Evolutionary conservation across 2,329 filamentous ascomycete genomes (phyloP).

Genomic region (Fusarium abutilonis): DNA sequence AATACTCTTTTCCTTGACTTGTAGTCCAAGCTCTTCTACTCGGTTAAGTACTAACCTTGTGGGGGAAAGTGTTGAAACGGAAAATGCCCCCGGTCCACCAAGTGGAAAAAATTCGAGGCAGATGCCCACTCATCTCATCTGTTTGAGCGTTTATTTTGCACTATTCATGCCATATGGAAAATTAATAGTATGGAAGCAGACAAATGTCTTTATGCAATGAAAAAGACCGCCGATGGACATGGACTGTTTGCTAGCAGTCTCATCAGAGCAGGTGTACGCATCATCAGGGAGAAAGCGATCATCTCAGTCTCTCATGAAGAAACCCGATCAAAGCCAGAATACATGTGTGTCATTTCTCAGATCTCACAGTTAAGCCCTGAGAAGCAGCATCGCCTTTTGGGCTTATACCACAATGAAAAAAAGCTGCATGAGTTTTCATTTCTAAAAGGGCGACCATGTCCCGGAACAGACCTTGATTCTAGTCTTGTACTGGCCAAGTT

Average conservation of each 20-base stretch:
- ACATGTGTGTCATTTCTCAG: constrained; percentile 19
- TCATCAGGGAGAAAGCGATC: constrained; percentile 12
- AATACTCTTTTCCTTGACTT: too few species aligned
- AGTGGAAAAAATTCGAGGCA: too few species aligned
- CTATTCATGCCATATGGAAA: too few species aligned
- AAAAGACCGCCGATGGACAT: background rate
- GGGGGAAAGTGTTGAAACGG: too few species aligned
- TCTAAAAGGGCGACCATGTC: constrained; percentile 3
- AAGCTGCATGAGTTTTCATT: constrained; percentile 22
- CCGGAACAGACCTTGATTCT: constrained; percentile 6
- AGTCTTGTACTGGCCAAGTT: constrained; percentile 18
- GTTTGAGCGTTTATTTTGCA: too few species aligned
- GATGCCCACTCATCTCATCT: too few species aligned
- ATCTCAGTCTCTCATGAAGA: constrained; percentile 10
- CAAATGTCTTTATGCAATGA: background rate
- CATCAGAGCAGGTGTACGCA: constrained; percentile 15
- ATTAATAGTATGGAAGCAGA: background rate
- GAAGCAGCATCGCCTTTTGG: background rate
- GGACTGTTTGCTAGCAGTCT: constrained; percentile 5
- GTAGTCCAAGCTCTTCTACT: too few species aligned
- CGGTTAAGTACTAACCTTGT: too few species aligned
- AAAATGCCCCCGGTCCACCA: too few species aligned
- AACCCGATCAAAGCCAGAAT: constrained; percentile 1
- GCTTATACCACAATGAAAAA: constrained; percentile 13
- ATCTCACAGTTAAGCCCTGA: background rate